Evolutionary conservation across 2,329 filamentous ascomycete species (phyloP).

Genomic region (Aspergillus latus): DNA sequence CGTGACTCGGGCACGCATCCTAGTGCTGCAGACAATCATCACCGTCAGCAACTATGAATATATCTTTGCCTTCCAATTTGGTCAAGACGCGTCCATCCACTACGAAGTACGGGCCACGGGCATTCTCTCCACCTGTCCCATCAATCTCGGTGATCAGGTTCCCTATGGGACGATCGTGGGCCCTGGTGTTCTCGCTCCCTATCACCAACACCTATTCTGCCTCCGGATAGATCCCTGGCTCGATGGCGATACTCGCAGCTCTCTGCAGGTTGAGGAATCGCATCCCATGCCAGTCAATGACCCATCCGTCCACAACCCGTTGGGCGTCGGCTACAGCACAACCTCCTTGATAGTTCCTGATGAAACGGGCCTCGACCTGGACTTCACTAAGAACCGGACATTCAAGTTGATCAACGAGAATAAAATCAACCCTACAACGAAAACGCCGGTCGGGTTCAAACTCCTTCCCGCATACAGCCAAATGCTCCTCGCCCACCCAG

Average conservation of each 20-base stretch:
- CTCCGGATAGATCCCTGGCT: conserved; percentile 48
- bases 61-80: conserved; percentile 46
- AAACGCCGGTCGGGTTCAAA: conserved; percentile 5
- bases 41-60: conserved; percentile 49
- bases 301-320: neutral
- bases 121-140: conserved; percentile 44
- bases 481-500: neutral
- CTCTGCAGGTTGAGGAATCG: neutral
- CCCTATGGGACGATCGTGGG: conserved; percentile 43
- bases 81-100: conserved; percentile 42
- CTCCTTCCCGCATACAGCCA: conserved; percentile 9
- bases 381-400: neutral
- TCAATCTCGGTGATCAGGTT: conserved; percentile 19
- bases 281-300: neutral
- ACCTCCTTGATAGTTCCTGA: neutral
- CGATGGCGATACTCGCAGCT: conserved; percentile 30
- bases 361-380: neutral
- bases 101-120: conserved; percentile 50
- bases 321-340: neutral
- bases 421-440: neutral
- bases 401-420: neutral
- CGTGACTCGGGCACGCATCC: conserved; percentile 34
- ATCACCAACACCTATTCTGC: conserved; percentile 48
- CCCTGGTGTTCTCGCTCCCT: conserved; percentile 44
- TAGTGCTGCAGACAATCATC: conserved; percentile 43